Evolutionary conservation across 805 yeast genomes (phyloP).

Genomic region (Ogataea nonfermentans): DNA sequence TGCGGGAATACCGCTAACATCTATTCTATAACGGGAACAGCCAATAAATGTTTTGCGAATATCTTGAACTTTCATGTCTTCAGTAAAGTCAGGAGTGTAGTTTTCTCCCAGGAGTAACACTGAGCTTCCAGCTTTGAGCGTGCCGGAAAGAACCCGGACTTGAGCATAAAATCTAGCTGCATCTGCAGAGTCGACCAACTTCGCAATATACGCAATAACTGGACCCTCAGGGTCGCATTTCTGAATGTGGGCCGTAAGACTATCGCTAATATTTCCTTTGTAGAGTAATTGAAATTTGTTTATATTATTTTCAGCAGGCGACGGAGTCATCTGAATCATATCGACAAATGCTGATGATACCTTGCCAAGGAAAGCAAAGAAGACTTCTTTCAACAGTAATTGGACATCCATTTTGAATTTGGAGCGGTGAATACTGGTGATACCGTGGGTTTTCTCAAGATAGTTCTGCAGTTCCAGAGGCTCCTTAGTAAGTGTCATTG

Average conservation of each 20-base stretch:
- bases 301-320: conserved; percentile 38
- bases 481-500: conserved; percentile 56
- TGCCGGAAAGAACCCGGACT: conserved; percentile 63
- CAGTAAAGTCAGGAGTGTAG: conserved; percentile 47
- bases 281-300: conserved; percentile 26
- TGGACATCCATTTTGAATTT: conserved; percentile 54
- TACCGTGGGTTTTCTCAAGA: conserved; percentile 49
- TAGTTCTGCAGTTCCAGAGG: conserved; percentile 41
- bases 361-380: conserved; percentile 51
- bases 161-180: conserved; percentile 53
- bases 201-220: conserved; percentile 53
- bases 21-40: conserved; percentile 68
- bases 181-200: conserved; percentile 55
- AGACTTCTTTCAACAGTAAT: conserved; percentile 54
- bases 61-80: conserved; percentile 45
- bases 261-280: conserved; percentile 27
- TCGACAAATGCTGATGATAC: conserved; percentile 53
- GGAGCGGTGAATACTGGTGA: conserved; percentile 39
- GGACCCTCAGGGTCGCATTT: conserved; percentile 41
- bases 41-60: conserved; percentile 49
- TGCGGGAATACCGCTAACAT: conserved; percentile 49
- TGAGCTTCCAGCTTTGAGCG: conserved; percentile 43
- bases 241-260: conserved; percentile 20
- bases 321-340: conserved; percentile 36
- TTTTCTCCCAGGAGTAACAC: conserved; percentile 59